Conservation (phyloP, 768 basidiomycete genomes). For the Phylloporus sp. region DNA sequence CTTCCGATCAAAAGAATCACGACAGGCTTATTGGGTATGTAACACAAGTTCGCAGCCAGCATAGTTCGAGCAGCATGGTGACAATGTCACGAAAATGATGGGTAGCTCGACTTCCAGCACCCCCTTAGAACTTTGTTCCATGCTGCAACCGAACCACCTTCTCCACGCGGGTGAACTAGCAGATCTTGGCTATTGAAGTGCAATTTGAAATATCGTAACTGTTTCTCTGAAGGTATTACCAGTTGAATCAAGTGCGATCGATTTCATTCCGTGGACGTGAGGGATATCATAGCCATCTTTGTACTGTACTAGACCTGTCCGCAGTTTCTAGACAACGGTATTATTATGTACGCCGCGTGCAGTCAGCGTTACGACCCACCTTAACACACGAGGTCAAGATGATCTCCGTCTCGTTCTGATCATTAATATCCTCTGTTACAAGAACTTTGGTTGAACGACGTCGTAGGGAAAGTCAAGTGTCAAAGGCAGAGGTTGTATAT, state of each 20-base stretch:
- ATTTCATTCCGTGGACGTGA: not conserved
- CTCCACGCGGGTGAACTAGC: conserved; percentile 8
- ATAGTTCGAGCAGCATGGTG: conserved; percentile 16
- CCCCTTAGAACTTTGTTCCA: conserved; percentile 13
- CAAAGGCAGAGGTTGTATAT: conserved; percentile 7
- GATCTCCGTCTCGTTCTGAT: conserved; percentile 23
- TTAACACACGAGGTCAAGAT: conserved; percentile 26
- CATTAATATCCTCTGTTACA: conserved; percentile 10
- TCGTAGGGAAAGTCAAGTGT: conserved; percentile 6
- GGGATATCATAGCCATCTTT: not conserved
- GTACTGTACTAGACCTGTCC: not conserved
- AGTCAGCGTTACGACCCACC: conserved; percentile 22
- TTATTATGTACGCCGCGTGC: conserved; percentile 22
- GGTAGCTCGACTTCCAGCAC: conserved; percentile 6
- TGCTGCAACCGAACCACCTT: not conserved
- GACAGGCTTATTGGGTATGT: conserved; percentile 14
- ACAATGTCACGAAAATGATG: conserved; percentile 26
- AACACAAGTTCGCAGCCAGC: conserved; percentile 10
- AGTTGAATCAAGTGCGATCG: not conserved
- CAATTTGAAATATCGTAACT: conserved; percentile 33
- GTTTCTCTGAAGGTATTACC: conserved; percentile 1
- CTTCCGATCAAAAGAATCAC: conserved; percentile 23
- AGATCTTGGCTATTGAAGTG: conserved; percentile 16
- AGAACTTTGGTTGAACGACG: conserved; percentile 6
- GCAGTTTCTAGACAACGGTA: not conserved